Base-by-base conservation (phyloP, 495 filamentous ascomycete genomes). In the Aspergillus asperescens region DNA sequence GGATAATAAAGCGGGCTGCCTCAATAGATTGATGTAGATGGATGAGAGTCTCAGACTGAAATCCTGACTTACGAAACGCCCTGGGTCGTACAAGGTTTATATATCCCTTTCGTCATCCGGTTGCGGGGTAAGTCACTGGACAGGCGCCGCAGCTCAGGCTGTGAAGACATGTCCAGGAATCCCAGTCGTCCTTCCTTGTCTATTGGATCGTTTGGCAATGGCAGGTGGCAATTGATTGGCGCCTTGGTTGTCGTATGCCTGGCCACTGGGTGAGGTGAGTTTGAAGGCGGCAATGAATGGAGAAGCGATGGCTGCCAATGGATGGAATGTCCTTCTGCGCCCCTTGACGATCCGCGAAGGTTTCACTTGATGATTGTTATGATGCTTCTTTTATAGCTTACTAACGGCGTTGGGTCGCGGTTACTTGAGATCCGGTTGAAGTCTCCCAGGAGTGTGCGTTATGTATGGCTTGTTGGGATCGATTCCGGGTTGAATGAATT, bases 81-180 rank as follows among this genome's bases (percentile, higher is more conserved):
- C 20, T 24, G 55, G 55, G 55, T 53, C 37, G 23, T 45, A 49
- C 55, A 57, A 57, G 55, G 55, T 45, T 57, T 57, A 57, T 57
- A 57, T 57, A 45, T 20, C n/a, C 42, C 20, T 29, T 31, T 44
- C 50, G 55, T 53, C 37, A 44, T 43, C 48, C 5, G 32, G 37
- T 49, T 53, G 55, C 55, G 55, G 55, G 55, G 55, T 57, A 53
- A 49, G 55, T 57, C 55, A 53, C 44, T 48, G 44, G 44, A 49
- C 29, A n/a, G 8, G 13, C 32, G 34, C 35, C 12, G 16, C 35
- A 44, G 28, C 38, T 38, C 19, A 24, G 42, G 48, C 50, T 50
- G n/a, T 44, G 38, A 20, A 28, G 29, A 53, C 50, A 15, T 27
- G 44, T 49, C 49, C 15, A 57, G 44, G 44, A 35, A 22, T 49